Base-by-base conservation (phyloP, 768 basidiomycete genomes). In the Gautieria morchelliformis region DNA sequence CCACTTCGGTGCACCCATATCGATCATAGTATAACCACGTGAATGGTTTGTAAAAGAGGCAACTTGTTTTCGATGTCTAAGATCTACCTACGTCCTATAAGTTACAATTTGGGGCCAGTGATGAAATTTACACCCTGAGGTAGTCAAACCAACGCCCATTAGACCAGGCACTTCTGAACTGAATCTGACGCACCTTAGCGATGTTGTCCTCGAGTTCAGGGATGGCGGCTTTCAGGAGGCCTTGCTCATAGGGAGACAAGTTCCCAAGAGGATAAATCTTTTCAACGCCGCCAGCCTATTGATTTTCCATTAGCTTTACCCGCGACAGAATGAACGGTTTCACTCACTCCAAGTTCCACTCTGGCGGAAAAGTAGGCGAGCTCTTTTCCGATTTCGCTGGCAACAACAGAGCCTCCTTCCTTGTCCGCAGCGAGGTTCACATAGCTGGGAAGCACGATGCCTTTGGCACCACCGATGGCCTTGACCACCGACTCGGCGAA, bases 281-380 rank as follows among this genome's bases (percentile, higher is more conserved):
- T 64, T 78, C 78, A 52, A 93, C 85, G 67, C 95, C 96, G 58
- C 81, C 79, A 56, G 79, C 68, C 92, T 94, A 61, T n/a, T 53
- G 20, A 33, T 33, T 52, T 63, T 19, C 11, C 40, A 32, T 33
- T 22, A 52, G 46, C 61, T 30, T n/a, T n/a, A 44, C 15, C 10
- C 42, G 5, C 37, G 41, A 30, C 11, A 49, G 53, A 24, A 53
- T 40, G 40, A 37, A 41, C 46, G 52, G 17, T 10, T 37, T 63
- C 32, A 67, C 73, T 47, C 69, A 93, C 91, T 59, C 94, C 93
- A 58, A 99, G 85, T 72, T 92, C 85, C 58, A 99, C 81, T 50
- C 80, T 85, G 37, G 85, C 81, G 20, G 92, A 90, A 79, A 99
- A 98, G 79, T 83, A 98, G 48, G 86, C 85, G 40, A 95, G 68